Evolutionary conservation across 495 filamentous ascomycete species (phyloP).

Genomic region (Penicillium herquei): DNA sequence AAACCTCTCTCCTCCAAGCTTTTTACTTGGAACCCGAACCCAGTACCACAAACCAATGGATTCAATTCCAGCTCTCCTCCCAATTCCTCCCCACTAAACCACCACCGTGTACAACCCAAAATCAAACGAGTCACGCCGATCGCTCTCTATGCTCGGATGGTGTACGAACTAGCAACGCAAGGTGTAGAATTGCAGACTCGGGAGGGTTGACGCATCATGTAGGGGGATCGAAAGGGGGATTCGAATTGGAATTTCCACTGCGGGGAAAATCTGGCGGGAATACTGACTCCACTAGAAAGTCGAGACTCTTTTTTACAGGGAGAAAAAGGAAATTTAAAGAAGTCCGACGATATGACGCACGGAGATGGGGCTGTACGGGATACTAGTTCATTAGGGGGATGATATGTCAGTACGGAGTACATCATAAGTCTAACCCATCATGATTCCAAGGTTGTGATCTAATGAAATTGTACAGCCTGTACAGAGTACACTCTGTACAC

Average conservation of each 20-base stretch:
- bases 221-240: not conserved
- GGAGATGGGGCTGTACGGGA: conserved; percentile 1
- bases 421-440: too few species aligned
- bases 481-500: too few species aligned
- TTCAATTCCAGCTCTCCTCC: not conserved
- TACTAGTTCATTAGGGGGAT: not conserved
- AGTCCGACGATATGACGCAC: conserved; percentile 2
- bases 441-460: not conserved
- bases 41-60: conserved; percentile 2
- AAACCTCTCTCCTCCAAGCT: too few species aligned
- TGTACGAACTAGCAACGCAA: conserved; percentile 31
- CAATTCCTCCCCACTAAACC: not conserved
- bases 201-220: conserved; percentile 2
- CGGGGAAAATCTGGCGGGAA: not conserved
- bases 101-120: not conserved
- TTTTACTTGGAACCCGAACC: not conserved
- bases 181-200: conserved; percentile 22
- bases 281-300: not conserved
- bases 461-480: too few species aligned
- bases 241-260: not conserved
- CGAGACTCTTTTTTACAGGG: not conserved
- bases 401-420: too few species aligned
- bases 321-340: not conserved
- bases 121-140: not conserved
- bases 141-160: not conserved